phyloP scores from a whole-genome alignment of 257 asterid species.

The Verbena officinalis region DNA sequence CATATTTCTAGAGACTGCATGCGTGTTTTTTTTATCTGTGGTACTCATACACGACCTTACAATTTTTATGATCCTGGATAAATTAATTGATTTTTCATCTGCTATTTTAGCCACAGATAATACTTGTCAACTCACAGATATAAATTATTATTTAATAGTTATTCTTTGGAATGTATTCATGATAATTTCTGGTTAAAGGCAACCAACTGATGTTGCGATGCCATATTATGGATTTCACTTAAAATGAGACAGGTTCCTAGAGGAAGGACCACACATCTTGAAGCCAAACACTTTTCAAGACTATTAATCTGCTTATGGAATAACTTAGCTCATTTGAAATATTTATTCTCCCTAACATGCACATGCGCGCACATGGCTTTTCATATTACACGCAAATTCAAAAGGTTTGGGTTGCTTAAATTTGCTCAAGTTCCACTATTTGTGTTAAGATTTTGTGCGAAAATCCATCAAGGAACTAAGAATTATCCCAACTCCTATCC shows the following conservation, averaged over 20 bases:
- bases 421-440: not conserved
- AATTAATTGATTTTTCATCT: not conserved
- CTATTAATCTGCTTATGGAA: conserved; percentile 25
- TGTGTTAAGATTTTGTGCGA: conserved; percentile 28
- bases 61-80: not conserved
- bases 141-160: not conserved
- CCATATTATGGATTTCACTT: conserved; percentile 4
- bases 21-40: conserved; percentile 4
- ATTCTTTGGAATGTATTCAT: conserved; percentile 22
- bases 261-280: conserved; percentile 25
- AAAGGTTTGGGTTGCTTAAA: conserved; percentile 28
- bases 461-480: conserved; percentile 26
- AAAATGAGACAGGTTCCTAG: conserved; percentile 17
- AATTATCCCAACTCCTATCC: conserved; percentile 31
- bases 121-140: conserved; percentile 6
- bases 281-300: conserved; percentile 22
- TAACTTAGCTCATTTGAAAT: conserved; percentile 16
- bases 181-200: conserved; percentile 22
- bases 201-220: conserved; percentile 15
- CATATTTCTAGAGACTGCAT: conserved; percentile 3
- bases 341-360: conserved; percentile 5
- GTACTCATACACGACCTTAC: conserved; percentile 16
- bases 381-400: conserved; percentile 11
- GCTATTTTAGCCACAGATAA: not conserved
- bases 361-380: not conserved